phyloP scores from a whole-genome alignment of 257 asterid genomes.

The Verbascum thapsus region DNA sequence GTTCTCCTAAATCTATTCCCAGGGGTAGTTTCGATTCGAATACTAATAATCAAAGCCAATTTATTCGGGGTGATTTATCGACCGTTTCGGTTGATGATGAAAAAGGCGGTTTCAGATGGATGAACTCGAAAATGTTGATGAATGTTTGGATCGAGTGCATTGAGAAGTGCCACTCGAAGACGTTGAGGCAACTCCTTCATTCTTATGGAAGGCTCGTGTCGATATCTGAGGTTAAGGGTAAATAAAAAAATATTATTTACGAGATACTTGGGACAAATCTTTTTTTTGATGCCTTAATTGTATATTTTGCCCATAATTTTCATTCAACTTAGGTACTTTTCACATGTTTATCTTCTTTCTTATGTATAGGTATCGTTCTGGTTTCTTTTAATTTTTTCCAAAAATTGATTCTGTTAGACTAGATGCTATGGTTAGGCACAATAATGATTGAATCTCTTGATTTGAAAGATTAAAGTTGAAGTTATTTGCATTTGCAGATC shows the following conservation, averaged over 20 bases:
- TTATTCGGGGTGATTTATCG: constrained; percentile 24
- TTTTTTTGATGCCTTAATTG: too few relatives aligned
- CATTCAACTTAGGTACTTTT: too few relatives aligned
- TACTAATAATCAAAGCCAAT: constrained; percentile 38
- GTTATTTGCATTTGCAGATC: too few relatives aligned
- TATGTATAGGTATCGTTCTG: too few relatives aligned
- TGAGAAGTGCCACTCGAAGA: constrained; percentile 89
- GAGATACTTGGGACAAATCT: constrained; percentile 9
- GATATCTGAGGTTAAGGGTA: constrained; percentile 81
- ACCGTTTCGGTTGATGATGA: constrained; percentile 35
- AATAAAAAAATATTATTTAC: constrained; percentile 38
- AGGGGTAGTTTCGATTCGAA: constrained; percentile 32
- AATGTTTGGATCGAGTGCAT: constrained; percentile 78
- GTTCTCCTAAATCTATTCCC: constrained; percentile 46
- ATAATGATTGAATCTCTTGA: too few relatives aligned
- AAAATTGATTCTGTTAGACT: too few relatives aligned
- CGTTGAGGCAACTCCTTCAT: constrained; percentile 81
- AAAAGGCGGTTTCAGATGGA: constrained; percentile 48
- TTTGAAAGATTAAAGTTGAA: too few relatives aligned
- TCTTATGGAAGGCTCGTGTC: constrained; percentile 78
- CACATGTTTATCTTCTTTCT: too few relatives aligned
- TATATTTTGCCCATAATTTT: too few relatives aligned
- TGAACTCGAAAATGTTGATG: constrained; percentile 56
- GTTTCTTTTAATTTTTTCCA: too few relatives aligned
- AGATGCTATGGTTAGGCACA: too few relatives aligned